Percentiles rank a stretch among this genome's conserved stretches.
phyloP scores from a whole-genome alignment of 2,329 filamentous ascomycete species.

The Zymoseptoria crescenta region DNA sequence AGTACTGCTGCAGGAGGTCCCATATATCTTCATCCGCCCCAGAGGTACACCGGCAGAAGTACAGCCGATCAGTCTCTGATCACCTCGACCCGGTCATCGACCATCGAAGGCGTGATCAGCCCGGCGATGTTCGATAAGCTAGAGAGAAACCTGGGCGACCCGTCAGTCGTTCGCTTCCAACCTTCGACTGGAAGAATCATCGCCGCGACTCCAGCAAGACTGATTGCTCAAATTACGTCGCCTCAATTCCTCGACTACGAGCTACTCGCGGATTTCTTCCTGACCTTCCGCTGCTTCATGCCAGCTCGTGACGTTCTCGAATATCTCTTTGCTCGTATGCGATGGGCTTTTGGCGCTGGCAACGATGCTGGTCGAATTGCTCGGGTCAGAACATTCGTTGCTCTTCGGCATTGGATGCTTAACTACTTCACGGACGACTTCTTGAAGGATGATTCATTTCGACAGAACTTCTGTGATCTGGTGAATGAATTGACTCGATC shows the following conservation, averaged over 20 bases:
- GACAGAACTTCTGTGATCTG: constrained; percentile 69
- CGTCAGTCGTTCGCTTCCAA: constrained; percentile 74
- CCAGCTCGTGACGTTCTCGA: constrained; percentile 67
- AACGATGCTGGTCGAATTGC: constrained; percentile 88
- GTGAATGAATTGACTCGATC: constrained; percentile 58
- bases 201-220: constrained; percentile 80
- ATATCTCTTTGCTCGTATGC: constrained; percentile 74
- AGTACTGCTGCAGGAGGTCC: constrained; percentile 3
- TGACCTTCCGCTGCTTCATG: constrained; percentile 86
- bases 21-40: constrained; percentile 15
- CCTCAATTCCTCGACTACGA: constrained; percentile 95
- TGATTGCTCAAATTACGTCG: constrained; percentile 94
- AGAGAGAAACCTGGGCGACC: constrained; percentile 74
- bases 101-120: constrained; percentile 13
- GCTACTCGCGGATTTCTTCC: constrained; percentile 92
- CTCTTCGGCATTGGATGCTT: constrained; percentile 90
- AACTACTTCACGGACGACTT: constrained; percentile 98
- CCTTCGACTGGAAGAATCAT: constrained; percentile 63
- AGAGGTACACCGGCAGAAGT: background rate
- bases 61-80: constrained; percentile 7
- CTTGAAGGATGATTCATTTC: constrained; percentile 64
- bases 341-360: constrained; percentile 73
- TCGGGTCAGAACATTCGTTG: constrained; percentile 91
- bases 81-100: constrained; percentile 5
- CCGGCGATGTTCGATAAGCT: constrained; percentile 77